Evolutionary conservation across 257 asterid species (phyloP).

Genomic region (Nicotiana attenuata): DNA sequence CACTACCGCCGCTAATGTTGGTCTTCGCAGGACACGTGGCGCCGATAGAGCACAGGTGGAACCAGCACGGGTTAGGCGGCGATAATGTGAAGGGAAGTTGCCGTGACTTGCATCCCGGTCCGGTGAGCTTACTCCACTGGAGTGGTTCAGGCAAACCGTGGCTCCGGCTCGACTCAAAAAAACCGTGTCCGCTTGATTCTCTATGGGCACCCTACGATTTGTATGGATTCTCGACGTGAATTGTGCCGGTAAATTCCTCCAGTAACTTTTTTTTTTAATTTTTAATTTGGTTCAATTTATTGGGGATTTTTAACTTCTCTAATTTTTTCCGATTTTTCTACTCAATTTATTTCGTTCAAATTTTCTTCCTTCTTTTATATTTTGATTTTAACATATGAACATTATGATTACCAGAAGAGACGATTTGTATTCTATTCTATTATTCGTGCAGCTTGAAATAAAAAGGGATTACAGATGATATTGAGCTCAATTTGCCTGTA

Average conservation of each 20-base stretch:
- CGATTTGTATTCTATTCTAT: slow-evolving; percentile 36
- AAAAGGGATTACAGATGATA: slow-evolving; percentile 14
- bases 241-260: slow-evolving; percentile 56
- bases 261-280: slow-evolving; percentile 5
- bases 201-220: slow-evolving; percentile 85
- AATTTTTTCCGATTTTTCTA: neutral
- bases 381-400: slow-evolving; percentile 28
- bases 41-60: slow-evolving; percentile 89
- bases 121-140: slow-evolving; percentile 97
- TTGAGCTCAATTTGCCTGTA: neutral
- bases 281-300: slow-evolving; percentile 6
- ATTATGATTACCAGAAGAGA: slow-evolving; percentile 10
- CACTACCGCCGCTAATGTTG: slow-evolving; percentile 72
- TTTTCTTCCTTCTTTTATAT: slow-evolving; percentile 18
- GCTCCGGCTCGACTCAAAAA: slow-evolving; percentile 73
- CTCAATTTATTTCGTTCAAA: slow-evolving; percentile 25
- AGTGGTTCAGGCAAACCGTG: slow-evolving; percentile 94
- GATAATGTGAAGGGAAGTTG: slow-evolving; percentile 85
- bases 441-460: slow-evolving; percentile 20
- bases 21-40: slow-evolving; percentile 95
- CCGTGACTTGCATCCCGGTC: slow-evolving; percentile 80
- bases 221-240: slow-evolving; percentile 42
- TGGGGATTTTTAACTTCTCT: slow-evolving; percentile 12
- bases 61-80: slow-evolving; percentile 90
- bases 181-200: slow-evolving; percentile 72